Evolutionary conservation across 2,329 filamentous ascomycete species (phyloP).

Genomic region (Aureobasidium sp.): DNA sequence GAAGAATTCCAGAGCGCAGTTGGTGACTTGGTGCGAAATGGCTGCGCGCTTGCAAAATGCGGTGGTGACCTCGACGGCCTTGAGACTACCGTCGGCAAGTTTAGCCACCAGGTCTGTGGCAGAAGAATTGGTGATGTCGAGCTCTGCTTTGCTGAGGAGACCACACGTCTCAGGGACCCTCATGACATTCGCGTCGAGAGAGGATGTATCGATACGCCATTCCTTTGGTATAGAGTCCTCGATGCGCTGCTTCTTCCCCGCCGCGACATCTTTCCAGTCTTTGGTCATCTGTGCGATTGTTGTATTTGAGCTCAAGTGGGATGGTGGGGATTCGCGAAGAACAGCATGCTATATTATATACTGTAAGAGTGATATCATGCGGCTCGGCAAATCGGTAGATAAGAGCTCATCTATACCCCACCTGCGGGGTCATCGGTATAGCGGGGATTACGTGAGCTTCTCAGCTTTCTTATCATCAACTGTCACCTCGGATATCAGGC

Average conservation of each 20-base stretch:
- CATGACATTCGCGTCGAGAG: conserved; percentile 18
- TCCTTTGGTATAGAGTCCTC: conserved; percentile 46
- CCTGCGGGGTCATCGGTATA: background rate
- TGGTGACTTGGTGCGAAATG: conserved; percentile 41
- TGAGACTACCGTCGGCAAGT: conserved; percentile 27
- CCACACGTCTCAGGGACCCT: background rate
- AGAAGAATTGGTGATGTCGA: conserved; percentile 10
- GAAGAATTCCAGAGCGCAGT: conserved; percentile 37
- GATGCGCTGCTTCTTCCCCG: background rate
- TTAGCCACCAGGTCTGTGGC: conserved; percentile 4
- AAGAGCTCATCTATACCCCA: background rate
- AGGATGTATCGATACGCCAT: conserved; percentile 44
- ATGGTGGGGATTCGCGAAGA: too few relatives aligned
- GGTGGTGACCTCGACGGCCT: conserved; percentile 38
- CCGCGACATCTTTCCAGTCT: conserved; percentile 4
- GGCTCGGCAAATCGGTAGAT: background rate
- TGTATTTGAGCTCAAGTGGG: too few relatives aligned
- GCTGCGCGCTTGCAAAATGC: conserved; percentile 44
- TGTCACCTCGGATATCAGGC: too few relatives aligned
- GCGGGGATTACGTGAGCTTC: background rate
- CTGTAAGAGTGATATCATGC: background rate
- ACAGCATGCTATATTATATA: background rate
- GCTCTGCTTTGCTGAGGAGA: conserved; percentile 5
- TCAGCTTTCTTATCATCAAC: background rate
- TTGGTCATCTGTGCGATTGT: background rate